Evolutionary conservation across 1,284 basidiomycete species (phyloP), one percentile per base, ranked within the genome.

Genomic region (Boletus semigastroideus): DNA sequence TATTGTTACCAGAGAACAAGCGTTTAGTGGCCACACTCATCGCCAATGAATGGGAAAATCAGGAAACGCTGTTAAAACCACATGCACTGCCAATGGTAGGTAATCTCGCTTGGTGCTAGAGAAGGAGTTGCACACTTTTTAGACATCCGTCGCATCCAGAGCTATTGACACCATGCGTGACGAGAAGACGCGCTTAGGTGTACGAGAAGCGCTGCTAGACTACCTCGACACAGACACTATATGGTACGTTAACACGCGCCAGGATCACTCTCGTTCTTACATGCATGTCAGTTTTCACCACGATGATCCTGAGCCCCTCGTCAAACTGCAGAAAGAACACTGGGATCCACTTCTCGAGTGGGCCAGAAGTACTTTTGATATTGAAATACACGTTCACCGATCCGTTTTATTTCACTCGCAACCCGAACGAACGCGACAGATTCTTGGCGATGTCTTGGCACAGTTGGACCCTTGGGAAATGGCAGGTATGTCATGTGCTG

Each of bases 191-290:
- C 76, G 87, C 8, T 66, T 70, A n/a, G 79, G 87, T 48, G 88
- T 96, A 27, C 79, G 83, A 30, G 78, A 79, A n/a, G 78, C 84
- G 19, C 70, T 99, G 42, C 68, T 98, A 46, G 82, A 86, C 57
- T 99, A 98, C 71, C 74, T 99, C 33, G 90, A 98, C 59, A 98
- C 96, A 3, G 97, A 99, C 68, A 95, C 97, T 0, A 85, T 99
- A 54, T 94, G 92, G 94, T 94, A 59, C 52, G 79, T 63, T 57
- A 39, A 25, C 42, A 16, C 38, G 27, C 11, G 27, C 16, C 43
- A 34, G 19, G 22, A 42, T 38, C 47, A 44, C 34, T 37, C n/a
- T 8, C 34, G 17, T 39, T 40, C 53, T 59, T 42, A 58, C 30
- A 45, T 25, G 17, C 10, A 30, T 50, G 2, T 11, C 63, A 94